phyloP scores from a whole-genome alignment of 2,329 filamentous ascomycete genomes.

The Phaeosphaeria sp. region DNA sequence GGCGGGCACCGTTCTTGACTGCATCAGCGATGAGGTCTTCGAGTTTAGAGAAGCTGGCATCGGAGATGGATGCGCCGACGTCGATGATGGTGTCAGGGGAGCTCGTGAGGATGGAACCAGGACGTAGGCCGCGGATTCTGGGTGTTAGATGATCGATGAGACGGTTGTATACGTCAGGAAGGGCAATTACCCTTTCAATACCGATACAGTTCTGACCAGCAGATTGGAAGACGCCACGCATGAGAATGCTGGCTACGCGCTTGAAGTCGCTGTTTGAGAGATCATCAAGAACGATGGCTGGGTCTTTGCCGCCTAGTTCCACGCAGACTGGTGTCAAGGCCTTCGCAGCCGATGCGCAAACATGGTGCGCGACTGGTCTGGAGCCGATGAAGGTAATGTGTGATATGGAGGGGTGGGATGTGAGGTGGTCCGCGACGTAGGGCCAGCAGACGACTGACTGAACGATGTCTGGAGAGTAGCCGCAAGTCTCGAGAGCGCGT shows the following conservation, averaged over 20 bases:
- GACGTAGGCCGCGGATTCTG: conserved; percentile 74
- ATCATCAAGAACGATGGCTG: conserved; percentile 87
- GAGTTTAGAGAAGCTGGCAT: conserved; percentile 74
- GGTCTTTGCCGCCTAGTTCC: conserved; percentile 94
- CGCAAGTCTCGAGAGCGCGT: conserved; percentile 80
- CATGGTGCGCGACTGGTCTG: conserved; percentile 82
- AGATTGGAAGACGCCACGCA: conserved; percentile 93
- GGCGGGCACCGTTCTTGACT: conserved; percentile 76
- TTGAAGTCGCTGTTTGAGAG: conserved; percentile 68
- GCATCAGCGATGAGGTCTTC: conserved; percentile 81
- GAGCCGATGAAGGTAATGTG: conserved; percentile 98
- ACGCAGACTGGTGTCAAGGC: conserved; percentile 86
- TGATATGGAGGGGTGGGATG: conserved; percentile 80
- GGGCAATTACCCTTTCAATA: conserved; percentile 88
- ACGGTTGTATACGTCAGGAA: conserved; percentile 75
- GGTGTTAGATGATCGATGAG: conserved; percentile 75
- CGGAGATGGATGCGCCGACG: conserved; percentile 88
- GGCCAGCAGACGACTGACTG: conserved; percentile 91
- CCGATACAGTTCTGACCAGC: conserved; percentile 98
- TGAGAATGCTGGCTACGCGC: conserved; percentile 79
- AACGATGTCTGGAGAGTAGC: conserved; percentile 80
- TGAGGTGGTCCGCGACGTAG: conserved; percentile 78
- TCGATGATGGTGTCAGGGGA: conserved; percentile 64
- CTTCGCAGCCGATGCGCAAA: conserved; percentile 85
- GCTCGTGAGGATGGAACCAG: conserved; percentile 72